phyloP scores from a whole-genome alignment of 2,329 filamentous ascomycete genomes.

The Trichophyton rubrum region DNA sequence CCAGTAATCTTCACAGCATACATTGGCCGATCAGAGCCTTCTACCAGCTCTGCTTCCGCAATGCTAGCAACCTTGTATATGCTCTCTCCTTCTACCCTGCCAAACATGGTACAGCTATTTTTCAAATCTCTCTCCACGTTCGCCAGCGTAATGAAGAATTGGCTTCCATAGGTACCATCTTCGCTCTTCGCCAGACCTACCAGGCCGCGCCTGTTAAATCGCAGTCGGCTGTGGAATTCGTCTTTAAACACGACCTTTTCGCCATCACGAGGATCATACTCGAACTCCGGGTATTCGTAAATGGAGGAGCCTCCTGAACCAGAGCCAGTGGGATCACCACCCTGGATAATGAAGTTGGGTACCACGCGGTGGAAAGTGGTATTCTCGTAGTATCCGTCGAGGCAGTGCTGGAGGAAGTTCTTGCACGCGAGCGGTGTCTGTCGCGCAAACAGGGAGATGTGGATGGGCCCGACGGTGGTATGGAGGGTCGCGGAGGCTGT shows the following conservation, averaged over 20 bases:
- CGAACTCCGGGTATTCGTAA: slow-evolving; percentile 55
- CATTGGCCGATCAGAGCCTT: slow-evolving; percentile 66
- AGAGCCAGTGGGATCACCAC: slow-evolving; percentile 86
- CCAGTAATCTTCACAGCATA: slow-evolving; percentile 65
- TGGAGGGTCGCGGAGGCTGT: slow-evolving; percentile 85
- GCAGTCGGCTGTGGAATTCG: slow-evolving; percentile 82
- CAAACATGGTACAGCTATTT: slow-evolving; percentile 87
- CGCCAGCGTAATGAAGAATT: slow-evolving; percentile 91
- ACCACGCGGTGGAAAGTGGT: slow-evolving; percentile 91
- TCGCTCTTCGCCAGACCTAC: slow-evolving; percentile 83
- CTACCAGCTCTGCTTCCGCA: slow-evolving; percentile 70
- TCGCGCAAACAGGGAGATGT: slow-evolving; percentile 87
- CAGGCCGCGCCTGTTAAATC: slow-evolving; percentile 81
- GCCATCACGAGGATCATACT: slow-evolving; percentile 44
- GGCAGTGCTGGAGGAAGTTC: slow-evolving; percentile 88
- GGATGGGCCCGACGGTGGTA: slow-evolving; percentile 79
- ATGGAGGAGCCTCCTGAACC: slow-evolving; percentile 86
- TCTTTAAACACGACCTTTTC: slow-evolving; percentile 60
- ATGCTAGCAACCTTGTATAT: slow-evolving; percentile 95
- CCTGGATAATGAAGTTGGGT: slow-evolving; percentile 84
- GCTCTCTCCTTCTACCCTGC: slow-evolving; percentile 79
- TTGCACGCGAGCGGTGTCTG: slow-evolving; percentile 83
- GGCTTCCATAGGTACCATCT: slow-evolving; percentile 72
- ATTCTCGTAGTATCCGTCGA: slow-evolving; percentile 89
- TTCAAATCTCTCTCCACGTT: slow-evolving; percentile 69